Conservation (phyloP, 2,329 filamentous ascomycete species). For the Immersiporthe knoxdaviesiana region DNA sequence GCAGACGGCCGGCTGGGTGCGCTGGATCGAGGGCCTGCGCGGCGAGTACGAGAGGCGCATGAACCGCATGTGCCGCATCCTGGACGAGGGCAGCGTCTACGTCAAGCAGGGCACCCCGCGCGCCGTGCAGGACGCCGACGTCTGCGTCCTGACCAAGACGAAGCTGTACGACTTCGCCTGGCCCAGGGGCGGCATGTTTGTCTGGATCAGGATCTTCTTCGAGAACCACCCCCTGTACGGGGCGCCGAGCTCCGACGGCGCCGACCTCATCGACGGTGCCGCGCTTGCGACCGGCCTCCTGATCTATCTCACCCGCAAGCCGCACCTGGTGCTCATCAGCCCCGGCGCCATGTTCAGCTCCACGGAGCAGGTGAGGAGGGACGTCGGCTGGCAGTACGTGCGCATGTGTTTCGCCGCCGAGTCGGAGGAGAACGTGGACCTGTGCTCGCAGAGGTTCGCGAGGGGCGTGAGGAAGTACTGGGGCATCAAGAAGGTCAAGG, state of each 20-base stretch:
- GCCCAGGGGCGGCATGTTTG: conserved; percentile 89
- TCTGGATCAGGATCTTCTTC: conserved; percentile 78
- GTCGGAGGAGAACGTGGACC: conserved; percentile 68
- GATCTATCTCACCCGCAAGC: conserved; percentile 70
- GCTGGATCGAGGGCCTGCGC: conserved; percentile 85
- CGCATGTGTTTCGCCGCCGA: conserved; percentile 86
- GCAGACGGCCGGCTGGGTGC: conserved; percentile 84
- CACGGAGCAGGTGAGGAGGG: conserved; percentile 58
- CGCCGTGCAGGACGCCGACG: conserved; percentile 57
- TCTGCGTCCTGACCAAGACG: conserved; percentile 76
- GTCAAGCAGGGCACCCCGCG: conserved; percentile 64
- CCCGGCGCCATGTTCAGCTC: conserved; percentile 78
- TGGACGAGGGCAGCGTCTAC: conserved; percentile 69
- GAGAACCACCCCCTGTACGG: conserved; percentile 71
- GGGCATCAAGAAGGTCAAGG: conserved; percentile 68
- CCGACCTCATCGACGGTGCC: conserved; percentile 53
- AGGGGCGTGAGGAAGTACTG: conserved; percentile 76
- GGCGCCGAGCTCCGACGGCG: conserved; percentile 36
- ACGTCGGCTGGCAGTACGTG: conserved; percentile 71
- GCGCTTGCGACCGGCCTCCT: conserved; percentile 69
- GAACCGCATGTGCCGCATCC: conserved; percentile 73
- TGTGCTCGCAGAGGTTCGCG: conserved; percentile 65
- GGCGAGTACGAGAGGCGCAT: conserved; percentile 85
- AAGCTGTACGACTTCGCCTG: conserved; percentile 76
- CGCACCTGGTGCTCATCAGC: conserved; percentile 69